Base-by-base conservation (phyloP, 2,329 filamentous ascomycete species). In the Diaporthe capsici region DNA sequence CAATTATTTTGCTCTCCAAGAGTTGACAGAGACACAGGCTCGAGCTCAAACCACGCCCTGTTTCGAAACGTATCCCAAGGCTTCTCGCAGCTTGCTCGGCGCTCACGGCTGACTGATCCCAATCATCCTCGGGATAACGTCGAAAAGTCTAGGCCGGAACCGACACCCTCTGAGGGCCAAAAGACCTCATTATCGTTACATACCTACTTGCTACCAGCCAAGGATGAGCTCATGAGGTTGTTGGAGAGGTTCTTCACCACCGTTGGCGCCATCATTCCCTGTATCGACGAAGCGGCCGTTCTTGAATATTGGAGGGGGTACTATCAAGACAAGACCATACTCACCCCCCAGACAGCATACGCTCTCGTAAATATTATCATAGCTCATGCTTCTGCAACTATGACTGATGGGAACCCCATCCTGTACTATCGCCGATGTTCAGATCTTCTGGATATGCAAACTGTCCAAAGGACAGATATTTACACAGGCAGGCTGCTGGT, bases 331-430 rank as follows among this genome's bases (percentile, higher is more conserved):
- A 25, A n/a, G 17, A 10, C 20, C 17, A n/a, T 12, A 17, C 6
- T 31, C 8, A 53, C 39, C 12, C 22, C 44, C 3, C 28, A 22
- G 13, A 39, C 47, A 37, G 22, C 47, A 53, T 25, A 51, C 20
- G 47, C 63, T 68, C 63, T 68, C 3, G 31, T 68, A 3, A 53
- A 68, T 25, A 51, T 68, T 10, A 34, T 68, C 5, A 25, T 68
- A 3, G 63, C 63, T 9, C 63, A 68, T 68, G 44, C 44, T 12
- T 51, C 44, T 53, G 63, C 63, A 25, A 37, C 22, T 10, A 1
- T 39, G 12, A 10, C 31, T 4, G 13, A 51, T n/a, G 28, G 31
- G 2, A 39, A 39, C 4, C 7, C 22, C 0, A 20, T 68, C 6
- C 17, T 68, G 2, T 68, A 39, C 22, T 68, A 53, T 68, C 6